Conservation (phyloP, 495 filamentous ascomycete species). For the Lasiosphaeria hispida region DNA sequence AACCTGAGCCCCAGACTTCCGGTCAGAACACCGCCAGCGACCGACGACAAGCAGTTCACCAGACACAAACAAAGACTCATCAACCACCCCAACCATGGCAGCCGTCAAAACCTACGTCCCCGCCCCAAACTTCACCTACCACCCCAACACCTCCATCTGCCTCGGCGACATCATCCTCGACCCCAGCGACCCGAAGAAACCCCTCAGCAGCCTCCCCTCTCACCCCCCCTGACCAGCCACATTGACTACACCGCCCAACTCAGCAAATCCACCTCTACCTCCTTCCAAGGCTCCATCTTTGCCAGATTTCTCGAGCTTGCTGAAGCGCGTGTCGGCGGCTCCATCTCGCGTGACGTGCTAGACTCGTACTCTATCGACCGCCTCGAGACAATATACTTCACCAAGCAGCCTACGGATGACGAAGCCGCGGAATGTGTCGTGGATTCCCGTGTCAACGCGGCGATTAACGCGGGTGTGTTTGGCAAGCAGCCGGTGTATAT, state of each 20-base stretch:
- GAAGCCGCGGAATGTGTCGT: not conserved
- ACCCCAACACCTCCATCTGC: slow-evolving; percentile 10
- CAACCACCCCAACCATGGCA: too few species aligned
- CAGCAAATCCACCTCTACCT: not conserved
- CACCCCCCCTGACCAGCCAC: not conserved
- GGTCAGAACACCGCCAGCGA: too few species aligned
- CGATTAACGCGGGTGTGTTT: not conserved
- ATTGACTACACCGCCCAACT: not conserved
- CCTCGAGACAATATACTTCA: slow-evolving; percentile 1
- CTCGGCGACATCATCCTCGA: slow-evolving; percentile 2
- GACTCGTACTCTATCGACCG: not conserved
- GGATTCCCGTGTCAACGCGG: not conserved
- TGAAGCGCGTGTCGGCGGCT: not conserved
- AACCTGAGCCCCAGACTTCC: too few species aligned
- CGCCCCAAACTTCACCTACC: slow-evolving; percentile 10
- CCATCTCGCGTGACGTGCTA: not conserved
- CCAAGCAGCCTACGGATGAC: not conserved
- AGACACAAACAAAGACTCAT: too few species aligned
- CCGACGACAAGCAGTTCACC: too few species aligned
- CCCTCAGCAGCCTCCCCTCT: slow-evolving; percentile 2
- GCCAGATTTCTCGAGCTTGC: slow-evolving; percentile 4
- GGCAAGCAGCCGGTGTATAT: not conserved
- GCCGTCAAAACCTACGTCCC: slow-evolving; percentile 1
- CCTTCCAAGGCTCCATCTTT: not conserved
- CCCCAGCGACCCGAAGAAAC: slow-evolving; percentile 4